These are phyloP conservation scores for Podospora pseudoanserina DNA, from an alignment of 495 filamentous ascomycete genomes.

Conservation along the genomic window DNA sequence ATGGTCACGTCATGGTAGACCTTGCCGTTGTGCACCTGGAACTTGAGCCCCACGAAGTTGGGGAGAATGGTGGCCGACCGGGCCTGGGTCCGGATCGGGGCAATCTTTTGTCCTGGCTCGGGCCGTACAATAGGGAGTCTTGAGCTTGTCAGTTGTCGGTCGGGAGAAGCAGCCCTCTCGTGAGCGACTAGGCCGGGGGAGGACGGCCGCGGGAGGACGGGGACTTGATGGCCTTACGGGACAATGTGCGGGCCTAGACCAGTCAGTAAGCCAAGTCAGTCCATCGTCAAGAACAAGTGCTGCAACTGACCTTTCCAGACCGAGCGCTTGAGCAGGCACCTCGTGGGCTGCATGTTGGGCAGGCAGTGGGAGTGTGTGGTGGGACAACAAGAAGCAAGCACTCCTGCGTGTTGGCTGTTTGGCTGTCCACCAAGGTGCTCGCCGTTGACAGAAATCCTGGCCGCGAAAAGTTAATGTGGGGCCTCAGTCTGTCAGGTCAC, in stretches of 20 bases:
- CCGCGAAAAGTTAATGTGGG: not conserved
- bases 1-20: conserved; percentile 81
- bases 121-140: conserved; percentile 64
- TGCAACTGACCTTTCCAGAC: conserved; percentile 54
- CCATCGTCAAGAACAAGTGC: not conserved
- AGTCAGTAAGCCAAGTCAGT: not conserved
- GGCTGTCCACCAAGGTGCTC: conserved; percentile 40
- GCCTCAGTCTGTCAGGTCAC: not conserved
- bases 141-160: conserved; percentile 10
- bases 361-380: not conserved
- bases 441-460: not conserved
- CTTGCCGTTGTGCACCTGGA: conserved; percentile 95
- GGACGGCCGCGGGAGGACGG: not conserved
- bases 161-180: not conserved
- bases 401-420: not conserved
- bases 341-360: conserved; percentile 52
- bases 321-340: conserved; percentile 51
- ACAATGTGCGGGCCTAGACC: conserved; percentile 64
- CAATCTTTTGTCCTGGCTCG: conserved; percentile 56
- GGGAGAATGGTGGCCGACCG: conserved; percentile 91
- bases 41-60: conserved; percentile 89
- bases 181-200: not conserved
- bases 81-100: conserved; percentile 83
- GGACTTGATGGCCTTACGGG: conserved; percentile 49
- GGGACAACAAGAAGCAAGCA: not conserved